Base-by-base conservation (phyloP, 202 grass and related monocot genomes). In the Musa balbisiana region DNA sequence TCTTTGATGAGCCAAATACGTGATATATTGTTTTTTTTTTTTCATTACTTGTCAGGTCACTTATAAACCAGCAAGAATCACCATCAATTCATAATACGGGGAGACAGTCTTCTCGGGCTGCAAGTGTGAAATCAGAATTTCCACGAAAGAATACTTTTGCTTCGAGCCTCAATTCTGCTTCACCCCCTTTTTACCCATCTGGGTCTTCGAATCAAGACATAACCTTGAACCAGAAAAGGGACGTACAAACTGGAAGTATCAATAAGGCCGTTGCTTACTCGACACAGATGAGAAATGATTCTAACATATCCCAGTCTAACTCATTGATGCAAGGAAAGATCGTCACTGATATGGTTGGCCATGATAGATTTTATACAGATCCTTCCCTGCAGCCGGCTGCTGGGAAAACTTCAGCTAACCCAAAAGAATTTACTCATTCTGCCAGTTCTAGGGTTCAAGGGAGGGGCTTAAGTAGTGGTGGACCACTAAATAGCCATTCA, bases 41-140 rank as follows among this genome's bases (percentile, higher is more conserved):
- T 52, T 70, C 53, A 78, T 81, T 49, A 24, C 23, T 79, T 10
- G 77, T 80, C 85, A 92, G 87, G 71, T 80, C 80, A 74, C 21
- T 20, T 80, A 63, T 72, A 66, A 89, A 85, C 80, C 83, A 81
- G 80, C 87, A 71, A 74, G 83, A 87, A 63, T 9, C 68, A 51
- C 49, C 50, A 74, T 53, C 85, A 81, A 89, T 78, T 90, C 50
- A 73, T 87, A 72, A 75, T 67, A 49, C 52, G 29, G 53, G 50
- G n/a, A 90, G 82, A 74, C 78, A 87, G 54, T 62, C 76, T 72
- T 80, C 80, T 79, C 83, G 85, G 78, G 72, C 74, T 90, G 89
- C 76, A 75, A 79, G 77, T 78, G 55, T 67, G 16, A 83, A 80
- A 23, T 71, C 72, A 62, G 90, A 87, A 71, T 15, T 73, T 52